phyloP scores from a whole-genome alignment of 495 filamentous ascomycete species.

The Xylaria longipes region DNA sequence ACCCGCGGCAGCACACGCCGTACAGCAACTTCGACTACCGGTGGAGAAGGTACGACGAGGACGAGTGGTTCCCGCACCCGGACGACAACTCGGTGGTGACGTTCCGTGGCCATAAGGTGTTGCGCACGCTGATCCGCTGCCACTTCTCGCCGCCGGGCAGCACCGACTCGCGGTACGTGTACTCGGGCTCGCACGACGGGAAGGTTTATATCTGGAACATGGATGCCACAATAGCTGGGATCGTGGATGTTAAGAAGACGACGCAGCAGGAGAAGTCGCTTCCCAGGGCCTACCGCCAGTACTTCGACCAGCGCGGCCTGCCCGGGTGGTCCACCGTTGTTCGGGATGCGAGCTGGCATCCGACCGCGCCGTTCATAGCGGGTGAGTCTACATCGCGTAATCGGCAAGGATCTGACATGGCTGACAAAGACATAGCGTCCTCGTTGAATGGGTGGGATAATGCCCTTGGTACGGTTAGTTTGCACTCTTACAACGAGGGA shows the following conservation, averaged over 20 bases:
- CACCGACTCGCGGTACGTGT: slow-evolving; percentile 91
- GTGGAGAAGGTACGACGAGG: slow-evolving; percentile 70
- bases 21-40: slow-evolving; percentile 87
- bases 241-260: slow-evolving; percentile 75
- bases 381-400: slow-evolving; percentile 57
- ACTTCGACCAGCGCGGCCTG: slow-evolving; percentile 43
- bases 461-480: slow-evolving; percentile 72
- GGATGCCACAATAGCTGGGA: slow-evolving; percentile 84
- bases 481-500: slow-evolving; percentile 77
- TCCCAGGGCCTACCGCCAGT: slow-evolving; percentile 34
- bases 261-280: slow-evolving; percentile 50
- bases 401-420: background rate
- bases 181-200: slow-evolving; percentile 87
- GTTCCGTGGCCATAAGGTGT: slow-evolving; percentile 85
- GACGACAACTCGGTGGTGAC: slow-evolving; percentile 93
- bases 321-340: slow-evolving; percentile 77
- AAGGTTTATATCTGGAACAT: slow-evolving; percentile 91
- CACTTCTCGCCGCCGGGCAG: slow-evolving; percentile 92
- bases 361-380: slow-evolving; percentile 84
- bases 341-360: slow-evolving; percentile 95
- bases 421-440: slow-evolving; percentile 62
- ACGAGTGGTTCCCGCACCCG: slow-evolving; percentile 74
- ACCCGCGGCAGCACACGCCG: slow-evolving; percentile 53
- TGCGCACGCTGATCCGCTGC: slow-evolving; percentile 90
- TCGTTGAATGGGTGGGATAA: slow-evolving; percentile 78